Evolutionary conservation across 768 basidiomycete species (phyloP).

Genomic region (Scleroderma bovista): DNA sequence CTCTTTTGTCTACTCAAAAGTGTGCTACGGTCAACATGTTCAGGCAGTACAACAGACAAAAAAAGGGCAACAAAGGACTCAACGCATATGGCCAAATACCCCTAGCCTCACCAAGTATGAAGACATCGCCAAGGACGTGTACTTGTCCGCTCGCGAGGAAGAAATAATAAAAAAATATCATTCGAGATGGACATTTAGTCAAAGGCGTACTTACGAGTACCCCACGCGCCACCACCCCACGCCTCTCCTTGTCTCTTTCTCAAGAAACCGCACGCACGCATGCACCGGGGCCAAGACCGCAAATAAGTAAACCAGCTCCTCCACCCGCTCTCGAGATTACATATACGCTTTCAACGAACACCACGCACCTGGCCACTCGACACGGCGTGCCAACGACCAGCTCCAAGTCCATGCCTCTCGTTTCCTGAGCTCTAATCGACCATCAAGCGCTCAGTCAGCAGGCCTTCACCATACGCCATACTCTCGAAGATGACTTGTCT

Average conservation of each 20-base stretch:
- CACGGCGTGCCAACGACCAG: constrained; percentile 14
- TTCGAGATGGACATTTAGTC: constrained; percentile 37
- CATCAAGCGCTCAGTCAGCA: constrained; percentile 81
- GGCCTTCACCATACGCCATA: constrained; percentile 85
- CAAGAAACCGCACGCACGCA: constrained; percentile 15
- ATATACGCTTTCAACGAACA: constrained; percentile 35
- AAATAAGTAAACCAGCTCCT: constrained; percentile 19
- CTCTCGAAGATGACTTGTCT: constrained; percentile 93
- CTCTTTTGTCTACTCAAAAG: background rate
- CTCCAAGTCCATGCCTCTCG: constrained; percentile 7
- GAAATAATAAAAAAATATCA: constrained; percentile 24
- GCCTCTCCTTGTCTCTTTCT: constrained; percentile 8
- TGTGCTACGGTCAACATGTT: constrained; percentile 12
- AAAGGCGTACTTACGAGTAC: constrained; percentile 55
- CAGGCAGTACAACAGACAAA: constrained; percentile 7
- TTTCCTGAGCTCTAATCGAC: constrained; percentile 46
- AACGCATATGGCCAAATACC: constrained; percentile 10
- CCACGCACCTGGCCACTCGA: constrained; percentile 55
- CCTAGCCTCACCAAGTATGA: background rate
- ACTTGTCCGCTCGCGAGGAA: too few relatives aligned
- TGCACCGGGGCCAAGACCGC: constrained; percentile 13
- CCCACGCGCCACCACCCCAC: constrained; percentile 11
- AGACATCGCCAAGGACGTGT: too few relatives aligned
- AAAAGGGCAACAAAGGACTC: constrained; percentile 18
- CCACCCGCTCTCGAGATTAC: constrained; percentile 25